Conservation (phyloP, 805 yeast species). For the Candida taoyuanica region DNA sequence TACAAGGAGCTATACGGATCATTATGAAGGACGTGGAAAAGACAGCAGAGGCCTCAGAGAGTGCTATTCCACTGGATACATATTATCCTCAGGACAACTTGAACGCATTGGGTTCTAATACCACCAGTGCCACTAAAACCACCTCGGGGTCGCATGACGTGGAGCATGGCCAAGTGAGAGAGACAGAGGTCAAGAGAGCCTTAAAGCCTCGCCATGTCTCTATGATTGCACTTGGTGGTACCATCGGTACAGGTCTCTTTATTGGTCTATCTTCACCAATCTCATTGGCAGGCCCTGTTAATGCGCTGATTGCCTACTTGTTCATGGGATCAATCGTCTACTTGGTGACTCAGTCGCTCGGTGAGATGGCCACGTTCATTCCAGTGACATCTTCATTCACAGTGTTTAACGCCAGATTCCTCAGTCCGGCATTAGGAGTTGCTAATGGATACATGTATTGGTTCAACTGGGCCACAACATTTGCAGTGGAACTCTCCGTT, state of each 20-base stretch:
- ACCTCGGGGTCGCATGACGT: constrained; percentile 5
- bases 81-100: no score
- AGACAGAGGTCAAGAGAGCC: constrained; percentile 50
- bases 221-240: constrained; percentile 77
- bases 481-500: constrained; percentile 69
- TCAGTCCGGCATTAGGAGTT: constrained; percentile 66
- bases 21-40: no score
- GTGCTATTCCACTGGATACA: no score
- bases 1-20: no score
- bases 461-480: constrained; percentile 76
- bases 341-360: constrained; percentile 64
- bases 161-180: constrained; percentile 20
- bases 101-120: no score
- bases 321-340: constrained; percentile 65
- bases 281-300: constrained; percentile 61
- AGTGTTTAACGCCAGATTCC: constrained; percentile 61
- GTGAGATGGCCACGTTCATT: constrained; percentile 78
- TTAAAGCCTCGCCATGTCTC: constrained; percentile 66
- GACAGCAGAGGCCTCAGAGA: no score
- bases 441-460: constrained; percentile 72
- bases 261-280: constrained; percentile 58
- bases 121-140: constrained; percentile 5
- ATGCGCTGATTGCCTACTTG: constrained; percentile 56
- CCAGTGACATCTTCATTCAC: constrained; percentile 67
- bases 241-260: constrained; percentile 75